Conservation (phyloP, 768 basidiomycete species). For the Tulasnella sp. region DNA sequence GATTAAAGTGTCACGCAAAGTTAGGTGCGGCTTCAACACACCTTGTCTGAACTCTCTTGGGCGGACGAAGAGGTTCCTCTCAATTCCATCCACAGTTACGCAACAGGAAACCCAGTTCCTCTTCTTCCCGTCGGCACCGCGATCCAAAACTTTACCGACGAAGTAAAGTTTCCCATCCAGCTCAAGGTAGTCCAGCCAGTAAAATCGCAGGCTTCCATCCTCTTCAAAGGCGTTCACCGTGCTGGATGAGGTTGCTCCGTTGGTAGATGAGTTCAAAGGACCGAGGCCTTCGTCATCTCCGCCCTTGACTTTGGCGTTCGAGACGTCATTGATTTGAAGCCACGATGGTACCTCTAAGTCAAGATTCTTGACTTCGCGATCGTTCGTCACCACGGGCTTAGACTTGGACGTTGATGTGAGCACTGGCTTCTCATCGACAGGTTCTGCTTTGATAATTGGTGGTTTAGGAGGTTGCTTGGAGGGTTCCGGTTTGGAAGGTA, state of each 20-base stretch:
- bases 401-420: conserved; percentile 5
- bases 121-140: conserved; percentile 53
- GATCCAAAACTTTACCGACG: conserved; percentile 88
- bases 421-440: conserved; percentile 27
- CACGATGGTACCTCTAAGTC: conserved; percentile 21
- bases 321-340: conserved; percentile 59
- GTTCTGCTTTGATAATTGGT: conserved; percentile 38
- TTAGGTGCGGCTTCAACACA: conserved; percentile 39
- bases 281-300: conserved; percentile 27
- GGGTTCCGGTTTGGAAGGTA: conserved; percentile 62
- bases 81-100: conserved; percentile 78
- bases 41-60: conserved; percentile 69
- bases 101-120: conserved; percentile 77
- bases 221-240: conserved; percentile 65
- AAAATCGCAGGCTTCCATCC: conserved; percentile 87
- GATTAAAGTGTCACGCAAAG: background rate
- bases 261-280: conserved; percentile 45
- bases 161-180: conserved; percentile 83
- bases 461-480: conserved; percentile 73
- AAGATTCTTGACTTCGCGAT: conserved; percentile 22
- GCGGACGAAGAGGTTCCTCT: conserved; percentile 89
- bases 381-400: conserved; percentile 19
- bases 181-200: conserved; percentile 96
- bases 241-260: conserved; percentile 42
- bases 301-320: conserved; percentile 48